These are phyloP conservation scores for Colletotrichum phormii DNA, from an alignment of 2,329 filamentous ascomycete species.

Conservation along the genomic window DNA sequence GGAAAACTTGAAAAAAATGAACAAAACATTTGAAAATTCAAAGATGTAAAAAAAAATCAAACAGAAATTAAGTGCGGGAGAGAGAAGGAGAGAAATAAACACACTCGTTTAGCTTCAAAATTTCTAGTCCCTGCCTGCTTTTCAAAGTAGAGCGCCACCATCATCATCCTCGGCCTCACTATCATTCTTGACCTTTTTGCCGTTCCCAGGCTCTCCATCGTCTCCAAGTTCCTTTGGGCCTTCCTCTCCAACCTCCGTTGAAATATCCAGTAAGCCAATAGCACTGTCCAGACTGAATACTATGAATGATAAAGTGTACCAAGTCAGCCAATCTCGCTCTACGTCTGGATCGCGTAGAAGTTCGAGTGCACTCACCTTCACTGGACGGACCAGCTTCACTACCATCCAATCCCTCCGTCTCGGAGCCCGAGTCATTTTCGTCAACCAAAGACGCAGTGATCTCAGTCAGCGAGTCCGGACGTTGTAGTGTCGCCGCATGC, in stretches of 20 bases:
- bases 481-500: neutral
- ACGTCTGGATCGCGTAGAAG: neutral
- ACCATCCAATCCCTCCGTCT: neutral
- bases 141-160: neutral
- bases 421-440: neutral
- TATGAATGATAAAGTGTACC: neutral
- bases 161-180: neutral
- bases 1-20: neutral
- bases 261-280: neutral
- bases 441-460: neutral
- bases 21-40: neutral
- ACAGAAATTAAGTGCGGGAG: neutral
- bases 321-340: neutral
- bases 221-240: neutral
- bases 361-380: neutral
- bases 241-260: neutral
- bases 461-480: constrained; percentile 9
- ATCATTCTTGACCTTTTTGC: neutral
- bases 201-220: too few species aligned
- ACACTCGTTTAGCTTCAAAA: neutral
- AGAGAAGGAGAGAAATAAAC: neutral
- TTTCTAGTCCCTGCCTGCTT: neutral
- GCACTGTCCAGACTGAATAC: neutral
- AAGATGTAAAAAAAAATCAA: neutral
- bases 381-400: neutral